Percentiles rank a stretch among this genome's conserved stretches.
phyloP scores from a whole-genome alignment of 139 green algal species.

The Chlorella ohadii region DNA sequence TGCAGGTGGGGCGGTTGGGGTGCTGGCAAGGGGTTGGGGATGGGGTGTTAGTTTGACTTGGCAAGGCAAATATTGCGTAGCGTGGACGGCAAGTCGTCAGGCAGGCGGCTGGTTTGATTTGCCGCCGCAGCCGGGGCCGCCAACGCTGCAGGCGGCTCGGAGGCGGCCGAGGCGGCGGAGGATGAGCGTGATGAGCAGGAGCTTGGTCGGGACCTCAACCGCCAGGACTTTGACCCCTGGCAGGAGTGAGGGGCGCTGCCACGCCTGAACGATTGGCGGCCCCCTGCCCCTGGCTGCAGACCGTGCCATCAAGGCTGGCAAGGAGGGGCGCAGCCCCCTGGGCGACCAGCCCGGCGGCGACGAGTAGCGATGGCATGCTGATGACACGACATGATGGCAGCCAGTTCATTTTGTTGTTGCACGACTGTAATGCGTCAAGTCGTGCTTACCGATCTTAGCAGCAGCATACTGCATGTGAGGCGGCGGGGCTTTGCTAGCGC shows the following conservation, averaged over 20 bases:
- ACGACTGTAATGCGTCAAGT: too few species aligned
- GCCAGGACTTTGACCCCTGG: conserved; percentile 14
- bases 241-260: neutral
- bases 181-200: conserved; percentile 14
- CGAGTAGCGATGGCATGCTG: too few species aligned
- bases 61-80: too few species aligned
- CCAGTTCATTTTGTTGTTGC: too few species aligned
- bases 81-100: too few species aligned
- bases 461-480: too few species aligned
- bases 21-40: neutral
- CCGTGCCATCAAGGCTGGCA: neutral
- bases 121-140: neutral
- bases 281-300: neutral
- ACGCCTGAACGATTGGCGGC: neutral
- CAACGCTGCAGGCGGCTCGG: neutral
- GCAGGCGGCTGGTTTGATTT: neutral
- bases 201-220: neutral
- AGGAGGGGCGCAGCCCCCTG: neutral
- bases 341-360: neutral
- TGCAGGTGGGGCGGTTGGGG: neutral
- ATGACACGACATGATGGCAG: too few species aligned
- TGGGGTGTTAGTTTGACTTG: neutral
- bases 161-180: conserved; percentile 4
- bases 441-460: too few species aligned
- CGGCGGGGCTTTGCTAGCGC: too few species aligned